phyloP scores from a whole-genome alignment of 2,329 filamentous ascomycete genomes.

The Phaeoacremonium minimum region DNA sequence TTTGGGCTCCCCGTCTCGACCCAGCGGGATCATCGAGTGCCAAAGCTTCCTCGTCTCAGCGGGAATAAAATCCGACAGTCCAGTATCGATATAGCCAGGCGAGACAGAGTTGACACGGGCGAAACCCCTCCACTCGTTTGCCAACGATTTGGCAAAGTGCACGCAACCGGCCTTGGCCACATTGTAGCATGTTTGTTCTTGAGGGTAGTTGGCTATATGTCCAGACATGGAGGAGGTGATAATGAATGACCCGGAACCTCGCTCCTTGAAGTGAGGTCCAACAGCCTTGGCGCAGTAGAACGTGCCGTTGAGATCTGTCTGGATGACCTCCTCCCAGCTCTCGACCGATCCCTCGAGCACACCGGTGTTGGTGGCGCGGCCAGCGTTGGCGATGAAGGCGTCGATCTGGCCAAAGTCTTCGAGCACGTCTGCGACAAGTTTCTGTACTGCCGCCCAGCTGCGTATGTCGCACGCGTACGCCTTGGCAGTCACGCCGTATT shows the following conservation, averaged over 20 bases:
- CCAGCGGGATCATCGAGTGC: slow-evolving; percentile 72
- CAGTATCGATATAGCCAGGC: slow-evolving; percentile 65
- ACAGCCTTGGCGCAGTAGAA: slow-evolving; percentile 67
- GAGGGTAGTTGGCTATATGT: slow-evolving; percentile 67
- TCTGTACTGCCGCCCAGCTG: slow-evolving; percentile 45
- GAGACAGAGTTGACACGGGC: slow-evolving; percentile 63
- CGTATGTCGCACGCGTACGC: slow-evolving; percentile 57
- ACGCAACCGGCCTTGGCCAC: slow-evolving; percentile 56
- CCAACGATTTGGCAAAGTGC: slow-evolving; percentile 39
- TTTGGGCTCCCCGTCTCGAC: slow-evolving; percentile 60
- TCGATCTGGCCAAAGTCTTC: slow-evolving; percentile 71
- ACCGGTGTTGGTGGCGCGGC: slow-evolving; percentile 64
- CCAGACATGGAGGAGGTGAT: slow-evolving; percentile 68
- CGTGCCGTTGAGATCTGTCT: slow-evolving; percentile 62
- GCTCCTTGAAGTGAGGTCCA: slow-evolving; percentile 59
- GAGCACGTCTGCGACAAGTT: slow-evolving; percentile 58
- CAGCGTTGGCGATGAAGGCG: slow-evolving; percentile 72
- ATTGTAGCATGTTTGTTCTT: slow-evolving; percentile 65
- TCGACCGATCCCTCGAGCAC: slow-evolving; percentile 64
- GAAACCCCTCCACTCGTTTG: slow-evolving; percentile 66
- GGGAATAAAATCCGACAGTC: slow-evolving; percentile 63
- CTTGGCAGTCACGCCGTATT: slow-evolving; percentile 65
- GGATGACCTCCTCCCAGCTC: slow-evolving; percentile 61
- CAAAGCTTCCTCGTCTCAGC: slow-evolving; percentile 66
- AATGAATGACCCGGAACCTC: slow-evolving; percentile 61